Base-by-base conservation (phyloP, 352 stramenopile genomes). In the Globisporangium camurandrum region DNA sequence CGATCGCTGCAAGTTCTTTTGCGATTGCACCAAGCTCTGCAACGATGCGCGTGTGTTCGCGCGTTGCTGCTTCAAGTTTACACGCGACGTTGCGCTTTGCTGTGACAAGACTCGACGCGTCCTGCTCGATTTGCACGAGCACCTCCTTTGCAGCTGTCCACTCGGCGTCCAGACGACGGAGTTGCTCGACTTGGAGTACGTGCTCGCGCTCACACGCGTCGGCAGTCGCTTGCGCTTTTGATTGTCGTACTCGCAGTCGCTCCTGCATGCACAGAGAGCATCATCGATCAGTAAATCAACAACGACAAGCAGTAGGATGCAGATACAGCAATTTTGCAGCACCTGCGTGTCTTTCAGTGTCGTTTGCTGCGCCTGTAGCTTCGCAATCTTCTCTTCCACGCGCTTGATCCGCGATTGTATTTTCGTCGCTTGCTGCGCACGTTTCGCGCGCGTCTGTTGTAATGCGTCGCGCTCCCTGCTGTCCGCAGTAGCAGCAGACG, bases 361-460 rank as follows among this genome's bases (percentile, higher is more conserved):
- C n/a, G n/a, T 12, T 20, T 16, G 28, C 20, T 51, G 28, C 24
- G n/a, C 20, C 11, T 39, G 3, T 3, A 41, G 33, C 20, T 51
- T 26, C 28, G 28, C 20, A 26, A 41, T 41, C 45, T n/a, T 51
- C 33, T 51, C 19, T 19, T 51, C 33, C 14, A 33, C 12, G 4
- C n/a, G 38, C 28, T 26, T 33, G n/a, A 41, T 51, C 17, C 22
- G 33, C 19, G 17, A 41, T 10, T 42, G 19, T 6, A n/a, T 22
- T 24, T 41, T 51, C 7, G 6, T 26, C 24, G n/a, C 33, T 28
- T 39, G 23, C 14, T 11, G 22, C 11, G 45, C 22, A 30, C 26
- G 45, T 4, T 41, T 41, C 36, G n/a, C 36, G 14, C 36, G 36
- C 6, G 3, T 12, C 9, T 22, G 36, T 9, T 41, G 10, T 19